phyloP scores from a whole-genome alignment of 305 asterid genomes.

The Striga hermonthica region DNA sequence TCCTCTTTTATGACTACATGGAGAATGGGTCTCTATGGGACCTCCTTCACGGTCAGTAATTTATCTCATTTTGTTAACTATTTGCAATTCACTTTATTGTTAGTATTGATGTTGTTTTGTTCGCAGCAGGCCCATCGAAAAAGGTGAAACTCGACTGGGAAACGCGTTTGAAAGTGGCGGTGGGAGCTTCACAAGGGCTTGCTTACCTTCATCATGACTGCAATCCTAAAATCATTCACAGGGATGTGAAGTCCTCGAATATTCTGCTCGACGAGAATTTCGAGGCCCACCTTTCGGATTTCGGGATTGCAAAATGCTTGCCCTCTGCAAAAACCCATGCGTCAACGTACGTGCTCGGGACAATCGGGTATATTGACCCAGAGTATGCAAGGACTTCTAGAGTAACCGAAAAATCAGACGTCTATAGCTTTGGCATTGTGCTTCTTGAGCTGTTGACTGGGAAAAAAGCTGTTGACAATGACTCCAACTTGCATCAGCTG shows the following conservation, averaged over 20 bases:
- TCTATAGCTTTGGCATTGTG: slow-evolving; percentile 93
- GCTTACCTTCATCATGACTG: slow-evolving; percentile 98
- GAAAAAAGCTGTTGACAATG: slow-evolving; percentile 81
- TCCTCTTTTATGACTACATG: slow-evolving; percentile 96
- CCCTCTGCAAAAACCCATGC: slow-evolving; percentile 79
- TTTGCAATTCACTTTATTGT: background rate
- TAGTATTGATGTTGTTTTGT: background rate
- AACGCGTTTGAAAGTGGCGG: slow-evolving; percentile 72
- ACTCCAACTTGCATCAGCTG: slow-evolving; percentile 87
- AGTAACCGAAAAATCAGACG: slow-evolving; percentile 91
- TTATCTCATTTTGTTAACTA: background rate
- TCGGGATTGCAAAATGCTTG: slow-evolving; percentile 79
- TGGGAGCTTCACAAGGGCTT: slow-evolving; percentile 97
- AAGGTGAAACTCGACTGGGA: slow-evolving; percentile 99
- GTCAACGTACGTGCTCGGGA: slow-evolving; percentile 87
- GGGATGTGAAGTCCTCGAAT: slow-evolving; percentile 94
- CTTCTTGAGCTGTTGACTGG: slow-evolving; percentile 95
- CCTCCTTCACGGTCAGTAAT: slow-evolving; percentile 84
- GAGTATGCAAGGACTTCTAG: slow-evolving; percentile 94
- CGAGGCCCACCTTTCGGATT: slow-evolving; percentile 92
- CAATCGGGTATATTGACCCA: slow-evolving; percentile 97
- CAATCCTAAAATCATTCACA: slow-evolving; percentile 80
- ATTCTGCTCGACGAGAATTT: slow-evolving; percentile 79
- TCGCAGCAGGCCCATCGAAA: slow-evolving; percentile 60
- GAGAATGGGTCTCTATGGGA: slow-evolving; percentile 99